phyloP scores from a whole-genome alignment of 768 basidiomycete species.

The Rhodosporidiobolus odoratus region DNA sequence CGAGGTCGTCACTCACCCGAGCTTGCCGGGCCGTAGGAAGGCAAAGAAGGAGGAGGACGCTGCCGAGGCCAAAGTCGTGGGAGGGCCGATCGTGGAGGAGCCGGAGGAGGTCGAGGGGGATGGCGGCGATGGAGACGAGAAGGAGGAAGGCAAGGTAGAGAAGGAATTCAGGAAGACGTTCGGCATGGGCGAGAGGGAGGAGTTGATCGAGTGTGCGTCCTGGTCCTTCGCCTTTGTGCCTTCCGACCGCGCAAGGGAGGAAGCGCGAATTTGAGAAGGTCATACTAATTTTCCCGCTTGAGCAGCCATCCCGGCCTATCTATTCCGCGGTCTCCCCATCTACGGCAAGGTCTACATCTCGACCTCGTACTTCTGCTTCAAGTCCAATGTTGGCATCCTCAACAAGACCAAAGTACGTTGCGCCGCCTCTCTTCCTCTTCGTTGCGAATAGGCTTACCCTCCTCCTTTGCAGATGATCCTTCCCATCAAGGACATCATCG shows the following conservation, averaged over 20 bases:
- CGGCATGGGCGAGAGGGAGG: constrained; percentile 83
- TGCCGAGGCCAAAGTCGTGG: not conserved
- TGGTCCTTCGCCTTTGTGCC: not conserved
- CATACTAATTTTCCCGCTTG: not conserved
- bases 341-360: constrained; percentile 84
- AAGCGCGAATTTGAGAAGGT: not conserved
- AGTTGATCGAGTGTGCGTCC: constrained; percentile 76
- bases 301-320: constrained; percentile 84
- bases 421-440: constrained; percentile 3
- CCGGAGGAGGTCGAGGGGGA: constrained; percentile 52
- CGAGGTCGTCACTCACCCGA: constrained; percentile 27
- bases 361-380: constrained; percentile 90
- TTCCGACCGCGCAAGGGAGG: not conserved
- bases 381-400: constrained; percentile 72
- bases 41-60: not conserved
- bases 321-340: constrained; percentile 82
- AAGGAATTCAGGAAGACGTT: constrained; percentile 74
- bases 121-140: constrained; percentile 52
- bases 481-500: constrained; percentile 80
- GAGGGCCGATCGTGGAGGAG: constrained; percentile 55
- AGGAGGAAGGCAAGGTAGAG: constrained; percentile 14
- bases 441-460: not conserved
- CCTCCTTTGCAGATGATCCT: constrained; percentile 71
- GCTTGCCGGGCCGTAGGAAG: not conserved
- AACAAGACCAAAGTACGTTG: constrained; percentile 69